phyloP scores from a whole-genome alignment of 2,329 filamentous ascomycete genomes.

The Paraconiothyrium brasiliense region DNA sequence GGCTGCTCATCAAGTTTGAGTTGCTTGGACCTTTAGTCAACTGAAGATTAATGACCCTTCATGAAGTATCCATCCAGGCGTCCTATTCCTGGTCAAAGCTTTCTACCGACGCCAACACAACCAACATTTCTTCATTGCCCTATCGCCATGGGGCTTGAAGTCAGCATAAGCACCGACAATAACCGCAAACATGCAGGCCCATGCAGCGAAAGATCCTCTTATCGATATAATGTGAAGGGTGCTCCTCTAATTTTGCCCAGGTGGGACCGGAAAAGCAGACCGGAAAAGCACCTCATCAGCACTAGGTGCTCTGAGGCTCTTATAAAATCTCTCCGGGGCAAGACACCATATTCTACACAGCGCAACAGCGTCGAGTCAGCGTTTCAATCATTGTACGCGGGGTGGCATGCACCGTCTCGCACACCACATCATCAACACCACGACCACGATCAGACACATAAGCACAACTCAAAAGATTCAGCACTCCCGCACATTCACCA shows the following conservation, averaged over 20 bases:
- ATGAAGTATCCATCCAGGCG: not conserved
- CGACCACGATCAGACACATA: not conserved
- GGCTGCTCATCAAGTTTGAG: not conserved
- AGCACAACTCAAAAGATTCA: not conserved
- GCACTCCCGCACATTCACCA: not conserved
- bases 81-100: not conserved
- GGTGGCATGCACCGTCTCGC: not conserved
- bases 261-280: not conserved
- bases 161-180: too few relatives aligned
- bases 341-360: not conserved
- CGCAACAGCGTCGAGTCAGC: not conserved
- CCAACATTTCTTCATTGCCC: too few relatives aligned
- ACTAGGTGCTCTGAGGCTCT: not conserved
- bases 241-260: not conserved
- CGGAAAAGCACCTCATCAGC: slow-evolving; percentile 2
- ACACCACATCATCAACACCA: not conserved
- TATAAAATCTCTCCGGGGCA: not conserved
- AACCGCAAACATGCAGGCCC: too few relatives aligned
- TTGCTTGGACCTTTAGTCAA: not conserved
- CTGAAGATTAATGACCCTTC: too few relatives aligned
- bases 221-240: not conserved
- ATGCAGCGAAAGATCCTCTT: too few relatives aligned
- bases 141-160: too few relatives aligned
- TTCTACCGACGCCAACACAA: too few relatives aligned
- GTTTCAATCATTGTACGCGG: not conserved